Evolutionary conservation across 176 grass and related monocot genomes (phyloP), one percentile per base, ranked within the genome.

Genomic region (Raddia distichophylla): DNA sequence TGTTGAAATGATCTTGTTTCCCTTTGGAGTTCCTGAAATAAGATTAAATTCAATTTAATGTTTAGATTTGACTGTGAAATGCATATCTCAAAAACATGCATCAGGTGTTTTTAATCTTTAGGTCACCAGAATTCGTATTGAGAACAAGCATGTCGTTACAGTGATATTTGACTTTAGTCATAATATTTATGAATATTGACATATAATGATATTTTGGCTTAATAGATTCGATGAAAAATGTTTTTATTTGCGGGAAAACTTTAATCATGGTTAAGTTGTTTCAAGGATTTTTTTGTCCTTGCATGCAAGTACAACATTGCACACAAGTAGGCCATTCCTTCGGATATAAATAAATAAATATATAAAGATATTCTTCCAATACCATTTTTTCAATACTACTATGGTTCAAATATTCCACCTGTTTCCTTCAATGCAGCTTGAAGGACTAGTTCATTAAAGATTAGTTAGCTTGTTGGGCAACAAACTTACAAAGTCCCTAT

Each of bases 1-100:
- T 80, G 78, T 51, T 83, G 73, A 76, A 59, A 46, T 53, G 61
- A 76, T 81, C 76, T 66, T 85, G 80, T 44, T 49, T 72, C 82
- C 15, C 69, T 80, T 27, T 75, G 35, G 22, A 82, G 61, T 77
- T 88, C 93, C 90, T 93, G 82, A 50, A 90, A 58, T 14, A 67
- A 58, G 44, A 80, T 33, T 34, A 33, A 48, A 33, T 66, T 14
- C 19, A 57, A 17, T 0, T 27, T 27, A 27, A 85, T 16, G 14
- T 18, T 79, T 37, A 68, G 14, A 61, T 54, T 55, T 69, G 69
- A 62, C 0, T 45, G 40, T 54, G 52, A 33, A 70, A 67, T 75
- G 42, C 2, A 47, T 71, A 55, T 18, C 19, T 54, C 46, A 10
- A 5, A 10, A 27, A 60, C 20, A 35, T 63, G 13, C 68, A 32